These are phyloP conservation scores for Pterocarpus macrocarpus DNA, from an alignment of 306 rosid species.

Conservation along the genomic window DNA sequence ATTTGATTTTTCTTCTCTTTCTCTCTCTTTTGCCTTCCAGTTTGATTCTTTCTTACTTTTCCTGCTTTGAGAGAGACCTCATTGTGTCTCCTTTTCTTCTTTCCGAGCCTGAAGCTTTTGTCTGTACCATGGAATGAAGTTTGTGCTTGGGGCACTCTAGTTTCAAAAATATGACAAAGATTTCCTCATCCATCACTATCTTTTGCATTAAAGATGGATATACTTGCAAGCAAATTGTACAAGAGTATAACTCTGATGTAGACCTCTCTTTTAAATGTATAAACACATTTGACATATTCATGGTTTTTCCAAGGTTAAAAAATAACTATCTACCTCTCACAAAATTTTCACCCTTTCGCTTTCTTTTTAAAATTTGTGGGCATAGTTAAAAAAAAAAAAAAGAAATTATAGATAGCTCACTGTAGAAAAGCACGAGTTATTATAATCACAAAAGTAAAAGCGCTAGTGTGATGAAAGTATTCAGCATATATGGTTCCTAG, in stretches of 20 bases:
- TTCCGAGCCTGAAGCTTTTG: neutral
- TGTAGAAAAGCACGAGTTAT: neutral
- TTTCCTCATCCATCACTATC: slow-evolving; percentile 71
- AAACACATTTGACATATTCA: neutral
- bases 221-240: slow-evolving; percentile 35
- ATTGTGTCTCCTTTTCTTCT: slow-evolving; percentile 36
- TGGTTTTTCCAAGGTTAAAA: slow-evolving; percentile 32
- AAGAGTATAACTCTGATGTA: slow-evolving; percentile 40
- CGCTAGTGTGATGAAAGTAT: neutral
- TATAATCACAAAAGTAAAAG: neutral
- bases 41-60: slow-evolving; percentile 57
- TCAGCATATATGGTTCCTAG: neutral
- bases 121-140: slow-evolving; percentile 45
- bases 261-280: slow-evolving; percentile 51
- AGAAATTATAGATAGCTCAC: neutral
- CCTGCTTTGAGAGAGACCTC: slow-evolving; percentile 61
- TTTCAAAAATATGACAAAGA: slow-evolving; percentile 68
- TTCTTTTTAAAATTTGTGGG: neutral
- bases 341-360: neutral
- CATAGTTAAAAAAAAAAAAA: neutral
- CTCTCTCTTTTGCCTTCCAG: slow-evolving; percentile 14
- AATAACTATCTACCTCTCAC: neutral
- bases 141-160: slow-evolving; percentile 48
- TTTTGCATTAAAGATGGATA: slow-evolving; percentile 52
- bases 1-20: slow-evolving; percentile 22